Evolutionary conservation across 192 early-diverging fungal species (phyloP), one percentile per base, ranked within the genome.

Genomic region (Backusella sp.): DNA sequence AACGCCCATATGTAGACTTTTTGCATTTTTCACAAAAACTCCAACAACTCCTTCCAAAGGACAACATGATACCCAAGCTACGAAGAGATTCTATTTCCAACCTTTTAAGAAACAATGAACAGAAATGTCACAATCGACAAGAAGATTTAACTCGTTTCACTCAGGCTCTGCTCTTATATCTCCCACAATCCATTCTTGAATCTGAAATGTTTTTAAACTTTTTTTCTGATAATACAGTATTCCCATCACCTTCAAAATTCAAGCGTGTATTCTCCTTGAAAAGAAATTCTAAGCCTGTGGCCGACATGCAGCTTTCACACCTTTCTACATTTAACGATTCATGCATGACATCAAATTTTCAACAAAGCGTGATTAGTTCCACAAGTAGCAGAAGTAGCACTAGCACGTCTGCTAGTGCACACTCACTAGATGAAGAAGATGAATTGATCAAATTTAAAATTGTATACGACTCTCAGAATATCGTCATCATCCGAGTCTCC

Each of bases 401-500:
- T 28, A 62, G 56, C 12, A 62, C 23, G 4, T 62, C 28, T 26
- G 26, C 23, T 26, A 62, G 56, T 26, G 56, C 56, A 28, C 56
- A 62, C 56, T 62, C 21, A 4, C 3, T 62, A 21, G 3, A 62
- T 23, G 44, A 71, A 32, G 70, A 71, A 46, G 70, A 34, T 28
- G 39, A 49, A 21, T 23, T 39, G 4, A 71, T 71, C 23, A 44
- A 32, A 44, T 17, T 71, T 7, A 71, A 71, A 23, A 49, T 71
- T 46, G 70, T 71, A 5, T 71, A 71, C 19, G 70, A 71, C 41
- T 49, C 26, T 44, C 42, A 71, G 3, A 71, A 71, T 30, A 71
- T 71, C 19, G 42, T 71, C 26, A 46, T 71, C 6, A 44, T 71
- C 17, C 70, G 70, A 14, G 70, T 46, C 15, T 42, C 39, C 17